Base-by-base conservation (phyloP, 176 grass and related monocot genomes). In the Bonia amplexicaulis region DNA sequence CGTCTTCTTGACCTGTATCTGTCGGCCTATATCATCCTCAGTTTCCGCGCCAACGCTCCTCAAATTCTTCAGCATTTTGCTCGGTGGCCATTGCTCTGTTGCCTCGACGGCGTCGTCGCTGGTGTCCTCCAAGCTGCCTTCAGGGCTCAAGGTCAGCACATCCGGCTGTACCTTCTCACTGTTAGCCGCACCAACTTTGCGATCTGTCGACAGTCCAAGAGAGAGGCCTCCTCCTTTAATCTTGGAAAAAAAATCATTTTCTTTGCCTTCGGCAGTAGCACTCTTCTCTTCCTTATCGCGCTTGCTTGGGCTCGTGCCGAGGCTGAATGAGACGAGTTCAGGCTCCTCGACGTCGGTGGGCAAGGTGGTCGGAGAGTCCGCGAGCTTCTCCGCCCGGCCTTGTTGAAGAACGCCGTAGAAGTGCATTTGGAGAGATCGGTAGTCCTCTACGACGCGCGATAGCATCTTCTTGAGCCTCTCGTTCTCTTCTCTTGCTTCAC, bases 401-500 rank as follows among this genome's bases (percentile, higher is more conserved):
- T 92, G 79, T 20, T 92, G 84, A 77, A 85, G 31, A 69, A 92
- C 69, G 3, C 87, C 87, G 15, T 84, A 76, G 82, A 89, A 91
- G 26, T 95, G 82, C 69, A 54, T 80, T 10, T 90, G 89, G 27
- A 97, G 95, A 53, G 91, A 98, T 3, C 73, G 82, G 82, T 98
- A 93, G 31, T 92, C 91, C 14, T 92, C 85, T 12, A 47, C 80
- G 44, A 95, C 79, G 9, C 49, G 71, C 25, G 93, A 86, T 71
- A 98, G 39, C 12, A 80, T 73, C 51, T 25, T 87, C 78, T 92
- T 98, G 58, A 98, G 74, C 90, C 76, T 91, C 82, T 95, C 69
- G 37, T 98, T 98, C 83, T 98, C 93, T 92, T 95, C 86, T 82
- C 82, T 90, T 54, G 90, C 89, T 86, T 90, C 87, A 64, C 62